Evolutionary conservation across 306 rosid species (phyloP).

Genomic region (Quillaja saponaria): DNA sequence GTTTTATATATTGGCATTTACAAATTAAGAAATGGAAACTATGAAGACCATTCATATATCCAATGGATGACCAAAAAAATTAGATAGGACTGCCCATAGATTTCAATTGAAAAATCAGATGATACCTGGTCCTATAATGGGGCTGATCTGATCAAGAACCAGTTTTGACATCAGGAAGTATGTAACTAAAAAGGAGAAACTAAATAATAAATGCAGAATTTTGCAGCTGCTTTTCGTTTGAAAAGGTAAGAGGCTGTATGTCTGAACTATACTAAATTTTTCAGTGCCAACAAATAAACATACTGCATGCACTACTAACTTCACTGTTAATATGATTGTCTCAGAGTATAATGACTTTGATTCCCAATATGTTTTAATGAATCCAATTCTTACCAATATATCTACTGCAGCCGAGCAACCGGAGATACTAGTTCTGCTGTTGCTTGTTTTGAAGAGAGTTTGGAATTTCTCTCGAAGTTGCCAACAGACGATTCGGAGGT

Average conservation of each 20-base stretch:
- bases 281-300: neutral
- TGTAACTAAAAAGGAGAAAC: neutral
- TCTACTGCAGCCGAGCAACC: conserved; percentile 71
- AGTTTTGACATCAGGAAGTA: too few relatives aligned
- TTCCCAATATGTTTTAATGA: conserved; percentile 19
- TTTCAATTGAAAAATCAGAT: neutral
- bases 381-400: neutral
- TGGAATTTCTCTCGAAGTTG: conserved; percentile 80
- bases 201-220: neutral
- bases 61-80: neutral
- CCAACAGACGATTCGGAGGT: conserved; percentile 82
- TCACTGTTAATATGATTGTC: conserved; percentile 9
- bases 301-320: neutral
- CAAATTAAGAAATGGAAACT: neutral
- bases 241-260: neutral
- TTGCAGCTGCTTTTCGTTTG: neutral
- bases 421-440: conserved; percentile 80
- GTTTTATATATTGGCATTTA: neutral
- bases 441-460: conserved; percentile 81
- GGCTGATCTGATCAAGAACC: conserved; percentile 1
- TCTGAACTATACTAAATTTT: neutral
- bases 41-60: neutral
- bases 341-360: neutral
- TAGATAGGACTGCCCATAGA: neutral
- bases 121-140: neutral